Evolutionary conservation across 2,329 filamentous ascomycete species (phyloP).

Genomic region (Daldinia sp.): DNA sequence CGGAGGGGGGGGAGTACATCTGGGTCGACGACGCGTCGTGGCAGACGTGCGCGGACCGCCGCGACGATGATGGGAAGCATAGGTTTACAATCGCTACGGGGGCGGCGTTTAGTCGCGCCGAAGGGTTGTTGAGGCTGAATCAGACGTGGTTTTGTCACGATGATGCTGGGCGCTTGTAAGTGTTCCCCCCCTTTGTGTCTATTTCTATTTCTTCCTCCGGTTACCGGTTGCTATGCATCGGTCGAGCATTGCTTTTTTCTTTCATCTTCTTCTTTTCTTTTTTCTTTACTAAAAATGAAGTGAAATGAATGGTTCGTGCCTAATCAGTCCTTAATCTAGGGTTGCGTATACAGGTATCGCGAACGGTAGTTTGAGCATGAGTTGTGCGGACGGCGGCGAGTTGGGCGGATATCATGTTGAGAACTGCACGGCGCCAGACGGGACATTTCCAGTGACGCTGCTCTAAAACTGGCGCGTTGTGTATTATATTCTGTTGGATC

Average conservation of each 20-base stretch:
- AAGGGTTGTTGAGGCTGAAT: conserved; percentile 25
- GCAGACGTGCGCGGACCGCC: conserved; percentile 46
- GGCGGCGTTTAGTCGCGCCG: conserved; percentile 35
- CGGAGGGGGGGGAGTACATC: background rate
- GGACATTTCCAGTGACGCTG: conserved; percentile 39
- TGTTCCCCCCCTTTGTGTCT: background rate
- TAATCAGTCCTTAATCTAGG: conserved; percentile 16
- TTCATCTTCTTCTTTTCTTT: background rate
- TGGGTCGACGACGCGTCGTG: conserved; percentile 39
- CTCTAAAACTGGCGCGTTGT: conserved; percentile 21
- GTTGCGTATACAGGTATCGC: conserved; percentile 46
- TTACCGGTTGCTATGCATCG: no score
- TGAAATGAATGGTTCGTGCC: background rate
- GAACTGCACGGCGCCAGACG: conserved; percentile 45
- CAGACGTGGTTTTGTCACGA: conserved; percentile 48
- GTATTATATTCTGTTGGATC: background rate
- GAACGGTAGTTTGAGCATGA: conserved; percentile 36
- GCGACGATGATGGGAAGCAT: conserved; percentile 45
- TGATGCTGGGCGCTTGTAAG: conserved; percentile 42
- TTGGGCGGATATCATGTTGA: conserved; percentile 45
- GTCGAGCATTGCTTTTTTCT: background rate
- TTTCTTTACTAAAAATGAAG: background rate
- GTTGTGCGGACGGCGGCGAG: conserved; percentile 43
- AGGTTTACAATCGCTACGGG: conserved; percentile 45
- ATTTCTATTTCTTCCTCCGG: no score